Evolutionary conservation across 257 asterid genomes (phyloP).

Genomic region (Solanum infundibuliforme): DNA sequence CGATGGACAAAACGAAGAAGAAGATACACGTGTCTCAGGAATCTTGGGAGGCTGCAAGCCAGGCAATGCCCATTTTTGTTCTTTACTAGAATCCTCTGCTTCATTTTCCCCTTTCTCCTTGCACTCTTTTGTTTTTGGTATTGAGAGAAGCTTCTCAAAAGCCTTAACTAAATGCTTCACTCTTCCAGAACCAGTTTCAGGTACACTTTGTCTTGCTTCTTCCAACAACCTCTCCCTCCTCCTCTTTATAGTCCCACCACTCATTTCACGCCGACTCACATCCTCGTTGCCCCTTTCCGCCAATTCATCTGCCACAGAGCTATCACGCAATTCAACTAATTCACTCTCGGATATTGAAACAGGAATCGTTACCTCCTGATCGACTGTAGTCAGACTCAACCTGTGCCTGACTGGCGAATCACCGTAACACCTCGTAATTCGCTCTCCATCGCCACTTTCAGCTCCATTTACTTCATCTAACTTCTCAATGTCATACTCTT

Average conservation of each 20-base stretch:
- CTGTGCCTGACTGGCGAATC: not conserved
- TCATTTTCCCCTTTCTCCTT: conserved; percentile 26
- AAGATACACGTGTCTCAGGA: conserved; percentile 30
- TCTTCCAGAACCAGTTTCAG: conserved; percentile 59
- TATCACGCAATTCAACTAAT: conserved; percentile 1
- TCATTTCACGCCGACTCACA: conserved; percentile 12
- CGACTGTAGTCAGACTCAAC: not conserved
- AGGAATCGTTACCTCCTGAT: not conserved
- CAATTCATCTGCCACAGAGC: conserved; percentile 4
- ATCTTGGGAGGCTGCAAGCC: conserved; percentile 32
- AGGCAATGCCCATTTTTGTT: conserved; percentile 44
- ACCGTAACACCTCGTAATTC: not conserved
- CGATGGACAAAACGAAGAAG: conserved; percentile 62
- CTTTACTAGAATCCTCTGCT: conserved; percentile 21
- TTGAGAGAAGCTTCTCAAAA: conserved; percentile 51
- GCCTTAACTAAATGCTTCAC: conserved; percentile 79
- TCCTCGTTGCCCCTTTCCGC: not conserved
- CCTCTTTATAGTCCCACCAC: conserved; percentile 23
- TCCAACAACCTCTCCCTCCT: conserved; percentile 62
- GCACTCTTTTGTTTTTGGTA: conserved; percentile 25
- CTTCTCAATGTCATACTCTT: not conserved
- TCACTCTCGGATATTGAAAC: not conserved
- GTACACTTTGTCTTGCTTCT: conserved; percentile 33
- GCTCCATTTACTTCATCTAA: not conserved
- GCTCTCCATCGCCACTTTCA: conserved; percentile 2